Evolutionary conservation across 805 yeast genomes (phyloP).

Genomic region (Lipomyces japonicus): DNA sequence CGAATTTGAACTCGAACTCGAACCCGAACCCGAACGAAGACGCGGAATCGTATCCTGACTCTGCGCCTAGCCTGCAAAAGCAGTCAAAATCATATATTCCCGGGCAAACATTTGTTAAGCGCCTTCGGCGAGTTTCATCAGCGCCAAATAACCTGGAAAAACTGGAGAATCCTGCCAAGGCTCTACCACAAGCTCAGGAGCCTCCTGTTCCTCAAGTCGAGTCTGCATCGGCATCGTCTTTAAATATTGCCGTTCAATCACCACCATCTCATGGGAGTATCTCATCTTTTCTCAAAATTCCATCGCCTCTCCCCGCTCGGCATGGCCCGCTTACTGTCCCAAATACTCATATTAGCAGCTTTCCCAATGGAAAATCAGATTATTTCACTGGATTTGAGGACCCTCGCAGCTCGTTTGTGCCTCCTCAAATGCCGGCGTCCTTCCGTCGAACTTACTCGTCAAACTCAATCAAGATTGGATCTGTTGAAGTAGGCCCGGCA

Average conservation of each 20-base stretch:
- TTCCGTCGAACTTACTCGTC: conserved; percentile 59
- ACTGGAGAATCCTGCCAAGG: conserved; percentile 12
- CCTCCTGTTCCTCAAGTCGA: background rate
- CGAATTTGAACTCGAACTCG: too few relatives aligned
- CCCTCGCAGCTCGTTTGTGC: background rate
- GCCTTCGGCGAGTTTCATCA: conserved; percentile 72
- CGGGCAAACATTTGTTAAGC: conserved; percentile 29
- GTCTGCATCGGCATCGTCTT: too few relatives aligned
- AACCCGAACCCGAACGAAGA: too few relatives aligned
- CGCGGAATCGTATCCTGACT: conserved; percentile 29
- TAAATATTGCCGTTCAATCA: too few relatives aligned
- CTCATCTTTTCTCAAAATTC: conserved; percentile 6
- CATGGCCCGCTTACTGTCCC: conserved; percentile 17
- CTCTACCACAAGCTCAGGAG: background rate
- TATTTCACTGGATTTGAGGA: conserved; percentile 9
- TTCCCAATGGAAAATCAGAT: conserved; percentile 2
- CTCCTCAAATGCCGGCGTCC: conserved; percentile 11
- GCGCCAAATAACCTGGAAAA: conserved; percentile 64
- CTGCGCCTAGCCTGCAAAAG: conserved; percentile 45
- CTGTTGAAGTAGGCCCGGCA: conserved; percentile 77
- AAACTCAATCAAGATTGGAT: conserved; percentile 67
- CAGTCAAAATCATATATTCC: conserved; percentile 25
- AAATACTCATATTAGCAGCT: background rate
- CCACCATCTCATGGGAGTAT: background rate
- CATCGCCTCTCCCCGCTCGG: conserved; percentile 5